Conservation (phyloP, 768 basidiomycete species). For the Pulveroboletus frians region DNA sequence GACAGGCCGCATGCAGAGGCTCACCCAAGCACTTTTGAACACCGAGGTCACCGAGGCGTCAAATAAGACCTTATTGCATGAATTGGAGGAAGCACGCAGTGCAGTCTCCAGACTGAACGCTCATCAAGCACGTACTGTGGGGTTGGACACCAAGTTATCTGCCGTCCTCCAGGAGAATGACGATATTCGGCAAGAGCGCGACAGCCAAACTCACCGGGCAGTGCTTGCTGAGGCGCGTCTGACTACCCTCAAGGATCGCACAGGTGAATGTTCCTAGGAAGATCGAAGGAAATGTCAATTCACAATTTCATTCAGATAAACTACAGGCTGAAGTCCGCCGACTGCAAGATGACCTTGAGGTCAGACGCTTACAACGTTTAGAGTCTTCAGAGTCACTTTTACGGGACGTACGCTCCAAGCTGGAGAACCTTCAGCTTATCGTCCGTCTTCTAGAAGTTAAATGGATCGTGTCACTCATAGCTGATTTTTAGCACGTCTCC, state of each 20-base stretch:
- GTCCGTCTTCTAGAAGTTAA: constrained; percentile 34
- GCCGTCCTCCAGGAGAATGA: constrained; percentile 70
- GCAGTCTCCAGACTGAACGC: constrained; percentile 63
- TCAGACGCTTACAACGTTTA: constrained; percentile 51
- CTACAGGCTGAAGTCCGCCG: constrained; percentile 61
- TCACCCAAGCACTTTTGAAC: constrained; percentile 75
- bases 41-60: constrained; percentile 78
- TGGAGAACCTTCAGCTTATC: constrained; percentile 56
- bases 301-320: constrained; percentile 45
- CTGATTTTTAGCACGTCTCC: constrained; percentile 34
- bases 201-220: constrained; percentile 62
- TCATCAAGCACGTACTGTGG: constrained; percentile 64
- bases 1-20: constrained; percentile 42
- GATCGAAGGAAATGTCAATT: background rate
- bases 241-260: constrained; percentile 60
- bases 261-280: constrained; percentile 37
- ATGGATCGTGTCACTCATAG: constrained; percentile 13
- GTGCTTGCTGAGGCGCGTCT: constrained; percentile 63
- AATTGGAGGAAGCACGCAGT: constrained; percentile 68
- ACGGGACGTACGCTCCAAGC: constrained; percentile 56
- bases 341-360: constrained; percentile 59
- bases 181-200: constrained; percentile 79
- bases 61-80: constrained; percentile 65
- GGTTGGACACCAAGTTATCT: constrained; percentile 63
- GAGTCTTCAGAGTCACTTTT: constrained; percentile 66